Percentiles rank a stretch among this genome's conserved stretches.
phyloP scores from a whole-genome alignment of 2,329 filamentous ascomycete genomes.

The Fusarium papillatum region DNA sequence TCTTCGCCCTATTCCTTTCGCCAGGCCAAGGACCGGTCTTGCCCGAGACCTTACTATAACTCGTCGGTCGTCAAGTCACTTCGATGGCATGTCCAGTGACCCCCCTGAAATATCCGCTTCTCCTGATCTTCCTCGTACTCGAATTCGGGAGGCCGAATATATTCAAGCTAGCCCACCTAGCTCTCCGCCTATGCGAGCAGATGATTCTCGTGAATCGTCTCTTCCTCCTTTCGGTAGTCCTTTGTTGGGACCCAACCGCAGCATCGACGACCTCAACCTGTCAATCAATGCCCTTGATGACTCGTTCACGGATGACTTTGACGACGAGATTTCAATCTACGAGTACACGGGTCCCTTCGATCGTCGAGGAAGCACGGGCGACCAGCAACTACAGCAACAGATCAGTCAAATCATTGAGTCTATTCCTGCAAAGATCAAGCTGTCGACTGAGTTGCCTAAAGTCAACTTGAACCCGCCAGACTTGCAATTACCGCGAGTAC shows the following conservation, averaged over 20 bases:
- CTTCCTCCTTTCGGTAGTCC: conserved; percentile 61
- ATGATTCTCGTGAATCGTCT: conserved; percentile 45
- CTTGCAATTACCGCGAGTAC: conserved; percentile 63
- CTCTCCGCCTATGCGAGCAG: conserved; percentile 56
- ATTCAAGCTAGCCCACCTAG: conserved; percentile 61
- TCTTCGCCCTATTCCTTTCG: conserved; percentile 43
- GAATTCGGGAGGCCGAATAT: conserved; percentile 50
- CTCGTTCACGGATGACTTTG: conserved; percentile 62
- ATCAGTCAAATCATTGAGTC: conserved; percentile 84
- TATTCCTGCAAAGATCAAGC: conserved; percentile 84
- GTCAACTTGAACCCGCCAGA: conserved; percentile 72
- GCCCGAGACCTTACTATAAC: conserved; percentile 56
- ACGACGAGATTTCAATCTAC: conserved; percentile 53
- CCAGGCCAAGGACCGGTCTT: conserved; percentile 47
- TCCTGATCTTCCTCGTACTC: conserved; percentile 48
- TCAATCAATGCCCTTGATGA: conserved; percentile 58
- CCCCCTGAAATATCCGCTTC: conserved; percentile 59
- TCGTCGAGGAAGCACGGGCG: conserved; percentile 56
- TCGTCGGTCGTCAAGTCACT: conserved; percentile 53
- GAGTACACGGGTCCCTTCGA: conserved; percentile 43
- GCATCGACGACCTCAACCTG: conserved; percentile 54
- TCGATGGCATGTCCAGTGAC: conserved; percentile 58
- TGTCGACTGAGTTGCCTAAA: conserved; percentile 68
- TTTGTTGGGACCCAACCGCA: conserved; percentile 56
- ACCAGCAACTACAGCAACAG: conserved; percentile 82